A percentile compares a stretch with the other conserved stretches of the same genome.
phyloP scores from a whole-genome alignment of 2,329 filamentous ascomycete genomes.

The Ophiocordyceps australis region DNA sequence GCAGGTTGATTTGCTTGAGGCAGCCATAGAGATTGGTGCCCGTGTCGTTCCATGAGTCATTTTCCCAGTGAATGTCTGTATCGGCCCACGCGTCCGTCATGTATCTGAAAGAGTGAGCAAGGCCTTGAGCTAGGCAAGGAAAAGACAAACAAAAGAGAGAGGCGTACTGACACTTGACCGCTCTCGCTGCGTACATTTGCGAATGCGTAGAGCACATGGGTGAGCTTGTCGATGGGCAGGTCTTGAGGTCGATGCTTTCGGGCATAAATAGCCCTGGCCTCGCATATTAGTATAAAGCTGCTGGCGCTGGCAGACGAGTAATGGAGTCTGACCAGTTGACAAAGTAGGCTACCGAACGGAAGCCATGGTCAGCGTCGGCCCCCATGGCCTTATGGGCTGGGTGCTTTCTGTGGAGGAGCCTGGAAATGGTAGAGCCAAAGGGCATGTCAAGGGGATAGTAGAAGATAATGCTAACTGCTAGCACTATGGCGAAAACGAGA shows the following conservation, averaged over 20 bases:
- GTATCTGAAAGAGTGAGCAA: slow-evolving; percentile 12
- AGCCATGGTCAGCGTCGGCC: no score
- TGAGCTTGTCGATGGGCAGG: slow-evolving; percentile 63
- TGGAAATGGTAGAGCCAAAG: no score
- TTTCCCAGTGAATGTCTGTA: slow-evolving; percentile 55
- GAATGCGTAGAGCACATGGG: slow-evolving; percentile 81
- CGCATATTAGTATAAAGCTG: slow-evolving; percentile 2
- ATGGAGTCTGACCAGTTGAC: slow-evolving; percentile 39
- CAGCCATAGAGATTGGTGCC: slow-evolving; percentile 79
- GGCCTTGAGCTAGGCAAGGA: background rate
- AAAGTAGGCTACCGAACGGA: slow-evolving; percentile 55
- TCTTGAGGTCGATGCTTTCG: slow-evolving; percentile 75
- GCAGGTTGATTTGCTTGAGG: slow-evolving; percentile 71
- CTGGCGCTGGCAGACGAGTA: background rate
- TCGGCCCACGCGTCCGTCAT: slow-evolving; percentile 47
- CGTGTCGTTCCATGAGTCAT: slow-evolving; percentile 50
- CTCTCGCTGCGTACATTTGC: slow-evolving; percentile 65
- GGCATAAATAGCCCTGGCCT: slow-evolving; percentile 58
- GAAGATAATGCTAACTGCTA: no score
- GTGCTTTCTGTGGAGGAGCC: no score
- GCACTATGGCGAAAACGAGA: no score
- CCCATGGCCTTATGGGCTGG: no score
- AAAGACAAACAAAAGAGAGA: no score
- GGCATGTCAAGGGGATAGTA: no score
- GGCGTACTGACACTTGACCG: slow-evolving; percentile 61